Base-by-base conservation (phyloP, 2,329 filamentous ascomycete genomes). In the Neoascochyta sp. region DNA sequence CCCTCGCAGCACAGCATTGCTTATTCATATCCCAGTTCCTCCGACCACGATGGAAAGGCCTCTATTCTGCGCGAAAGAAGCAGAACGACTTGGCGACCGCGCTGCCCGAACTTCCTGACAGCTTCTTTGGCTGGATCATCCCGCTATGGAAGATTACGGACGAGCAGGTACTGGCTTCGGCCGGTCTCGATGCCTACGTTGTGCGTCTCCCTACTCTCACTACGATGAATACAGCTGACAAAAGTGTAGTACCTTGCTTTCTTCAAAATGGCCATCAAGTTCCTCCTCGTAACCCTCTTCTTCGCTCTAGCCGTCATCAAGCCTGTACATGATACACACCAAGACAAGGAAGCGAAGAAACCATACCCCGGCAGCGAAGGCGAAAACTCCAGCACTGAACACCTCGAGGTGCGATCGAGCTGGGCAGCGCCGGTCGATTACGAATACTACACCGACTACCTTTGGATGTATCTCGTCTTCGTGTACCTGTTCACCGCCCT, bases 401-500 rank as follows among this genome's bases (percentile, higher is more conserved):
- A 25, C 11, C 27, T 58, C 7, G 47, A 53, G 16, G 28, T 30
- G 16, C 53, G 52, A 12, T 54, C 46, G 5, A 31, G 36, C 8
- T 33, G 42, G 1, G 43, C 54, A 15, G 37, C 43, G 8, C 29
- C 24, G 16, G 32, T 47, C 12, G 53, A 58, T 52, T 64, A 60
- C 36, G 55, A 61, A 61, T 59, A 62, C 34, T 64, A 67, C 32
- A 68, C 64, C 10, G 69, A 71, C 34, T 95, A 89, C 50, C 68
- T 95, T 2, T 95, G 90, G 88, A 85, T 90, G 52, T 95, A 96
- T 54, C 76, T 95, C 9, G 71, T 85, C n/a, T 98, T 98, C 51
- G 86, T 88, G 1, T 98, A 95, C 67, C 73, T 96, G 28, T 98
- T 96, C 62, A 90, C 83, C 5, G 78, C 71, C 2, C 66, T 96